Conservation (phyloP, 2,329 filamentous ascomycete species). For the Apiospora phragmitis region DNA sequence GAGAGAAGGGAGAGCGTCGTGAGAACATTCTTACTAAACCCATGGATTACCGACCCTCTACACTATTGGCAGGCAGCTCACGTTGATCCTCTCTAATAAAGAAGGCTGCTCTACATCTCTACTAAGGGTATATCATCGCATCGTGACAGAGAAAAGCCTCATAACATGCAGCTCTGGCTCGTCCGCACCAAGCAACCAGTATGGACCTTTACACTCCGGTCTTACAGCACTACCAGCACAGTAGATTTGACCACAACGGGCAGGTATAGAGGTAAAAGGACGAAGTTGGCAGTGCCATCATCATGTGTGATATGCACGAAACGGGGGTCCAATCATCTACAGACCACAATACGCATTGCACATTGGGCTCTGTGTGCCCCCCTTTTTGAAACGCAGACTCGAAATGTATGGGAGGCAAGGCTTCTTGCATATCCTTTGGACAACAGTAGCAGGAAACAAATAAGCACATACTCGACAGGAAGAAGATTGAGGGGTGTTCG, state of each 20-base stretch:
- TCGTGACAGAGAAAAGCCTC: not conserved
- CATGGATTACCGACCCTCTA: too few species aligned
- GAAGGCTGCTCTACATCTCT: too few species aligned
- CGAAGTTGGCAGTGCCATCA: not conserved
- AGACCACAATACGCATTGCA: not conserved
- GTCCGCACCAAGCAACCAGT: not conserved
- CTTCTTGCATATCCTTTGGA: not conserved
- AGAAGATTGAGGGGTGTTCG: not conserved
- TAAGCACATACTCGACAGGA: not conserved
- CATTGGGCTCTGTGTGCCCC: not conserved
- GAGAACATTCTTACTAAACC: too few species aligned
- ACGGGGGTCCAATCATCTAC: not conserved
- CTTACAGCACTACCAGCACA: not conserved
- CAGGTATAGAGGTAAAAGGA: not conserved
- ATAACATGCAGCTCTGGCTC: not conserved
- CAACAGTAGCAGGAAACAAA: not conserved
- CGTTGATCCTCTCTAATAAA: not conserved
- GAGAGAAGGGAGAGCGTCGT: too few species aligned
- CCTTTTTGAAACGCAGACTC: not conserved
- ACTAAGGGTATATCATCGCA: too few species aligned
- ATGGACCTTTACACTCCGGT: not conserved
- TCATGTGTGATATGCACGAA: not conserved
- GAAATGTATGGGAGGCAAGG: not conserved
- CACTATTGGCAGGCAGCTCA: not conserved
- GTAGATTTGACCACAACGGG: not conserved